These are phyloP conservation scores for Paracamarosporium sp. DNA, from an alignment of 2,329 filamentous ascomycete species.

Conservation along the genomic window DNA sequence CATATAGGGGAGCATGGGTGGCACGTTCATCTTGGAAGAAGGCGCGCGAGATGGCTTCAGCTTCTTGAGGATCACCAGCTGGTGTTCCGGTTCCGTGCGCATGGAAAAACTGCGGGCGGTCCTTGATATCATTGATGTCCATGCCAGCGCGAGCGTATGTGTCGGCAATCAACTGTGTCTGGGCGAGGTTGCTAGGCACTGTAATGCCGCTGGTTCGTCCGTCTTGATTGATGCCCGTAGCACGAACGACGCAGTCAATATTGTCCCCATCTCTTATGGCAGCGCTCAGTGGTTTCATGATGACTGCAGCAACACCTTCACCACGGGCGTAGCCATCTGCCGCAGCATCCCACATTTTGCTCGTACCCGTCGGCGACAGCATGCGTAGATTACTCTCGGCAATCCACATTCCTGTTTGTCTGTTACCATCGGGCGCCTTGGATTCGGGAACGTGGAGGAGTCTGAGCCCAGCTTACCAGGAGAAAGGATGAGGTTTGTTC, in stretches of 20 bases:
- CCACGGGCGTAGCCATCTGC: slow-evolving; percentile 26
- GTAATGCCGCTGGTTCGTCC: slow-evolving; percentile 64
- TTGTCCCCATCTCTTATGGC: slow-evolving; percentile 63
- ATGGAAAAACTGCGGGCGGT: slow-evolving; percentile 37
- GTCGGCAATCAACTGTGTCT: slow-evolving; percentile 26
- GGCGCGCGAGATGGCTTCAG: slow-evolving; percentile 17
- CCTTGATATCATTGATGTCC: not conserved
- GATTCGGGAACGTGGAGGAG: not conserved
- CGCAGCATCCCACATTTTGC: slow-evolving; percentile 16
- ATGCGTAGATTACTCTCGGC: slow-evolving; percentile 6
- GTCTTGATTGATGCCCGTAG: slow-evolving; percentile 51
- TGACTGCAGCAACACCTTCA: slow-evolving; percentile 52
- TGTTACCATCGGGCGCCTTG: not conserved
- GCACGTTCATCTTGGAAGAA: slow-evolving; percentile 14
- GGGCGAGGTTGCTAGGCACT: slow-evolving; percentile 60
- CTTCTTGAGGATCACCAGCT: slow-evolving; percentile 50
- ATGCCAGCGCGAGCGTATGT: slow-evolving; percentile 16
- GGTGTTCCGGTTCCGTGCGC: slow-evolving; percentile 57
- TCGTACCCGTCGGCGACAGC: slow-evolving; percentile 19
- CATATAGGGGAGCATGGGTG: slow-evolving; percentile 15
- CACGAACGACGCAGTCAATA: slow-evolving; percentile 49
- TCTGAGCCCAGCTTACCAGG: slow-evolving; percentile 4
- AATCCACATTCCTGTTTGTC: not conserved
- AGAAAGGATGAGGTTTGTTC: slow-evolving; percentile 28
- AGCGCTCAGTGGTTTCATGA: slow-evolving; percentile 63